Base-by-base conservation (phyloP, 257 asterid species). In the Rauvolfia tetraphylla region DNA sequence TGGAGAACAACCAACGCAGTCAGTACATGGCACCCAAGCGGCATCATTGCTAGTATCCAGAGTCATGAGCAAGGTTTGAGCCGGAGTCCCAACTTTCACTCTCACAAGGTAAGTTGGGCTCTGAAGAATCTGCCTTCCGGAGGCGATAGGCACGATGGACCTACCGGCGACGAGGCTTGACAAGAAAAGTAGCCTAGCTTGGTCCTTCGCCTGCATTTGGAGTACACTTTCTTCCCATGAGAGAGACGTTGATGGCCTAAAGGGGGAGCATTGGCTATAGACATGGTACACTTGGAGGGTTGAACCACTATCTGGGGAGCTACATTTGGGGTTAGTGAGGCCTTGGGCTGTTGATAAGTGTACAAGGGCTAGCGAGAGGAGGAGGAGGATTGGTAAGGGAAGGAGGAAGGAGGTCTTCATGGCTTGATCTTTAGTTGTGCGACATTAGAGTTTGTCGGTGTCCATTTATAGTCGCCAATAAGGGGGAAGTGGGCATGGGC, bases 31-130 rank as follows among this genome's bases (percentile, higher is more conserved):
- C 7, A 94, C 75, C 98, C 96, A 93, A 49, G 89, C 92, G 79
- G 87, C 92, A 81, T 89, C 96, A 78, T 84, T 92, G 82, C 97
- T 90, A 75, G 93, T 93, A 81, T 92, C 98, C 79, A 92, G 38
- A 46, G 98, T 96, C 80, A 89, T 70, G 18, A 89, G 79, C 70
- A 93, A 74, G 0, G 86, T 71, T 81, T 93, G 98, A 0, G 92
- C 80, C 0, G 98, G 98, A 0, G 97, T 90, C 4, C 98, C 98
- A 68, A 92, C 81, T 68, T 83, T 84, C 25, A 85, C 90, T 79
- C 75, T 72, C 29, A 90, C 90, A 76, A 94, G 79, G 81, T 92
- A 94, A 71, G 93, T 87, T 33, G 96, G 94, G 85, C 83, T 93
- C 78, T 91, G 96, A 5, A 85, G 68, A 18, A 90, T 84, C 39